phyloP scores from a whole-genome alignment of 2,329 filamentous ascomycete genomes.

The Fusarium sp. region DNA sequence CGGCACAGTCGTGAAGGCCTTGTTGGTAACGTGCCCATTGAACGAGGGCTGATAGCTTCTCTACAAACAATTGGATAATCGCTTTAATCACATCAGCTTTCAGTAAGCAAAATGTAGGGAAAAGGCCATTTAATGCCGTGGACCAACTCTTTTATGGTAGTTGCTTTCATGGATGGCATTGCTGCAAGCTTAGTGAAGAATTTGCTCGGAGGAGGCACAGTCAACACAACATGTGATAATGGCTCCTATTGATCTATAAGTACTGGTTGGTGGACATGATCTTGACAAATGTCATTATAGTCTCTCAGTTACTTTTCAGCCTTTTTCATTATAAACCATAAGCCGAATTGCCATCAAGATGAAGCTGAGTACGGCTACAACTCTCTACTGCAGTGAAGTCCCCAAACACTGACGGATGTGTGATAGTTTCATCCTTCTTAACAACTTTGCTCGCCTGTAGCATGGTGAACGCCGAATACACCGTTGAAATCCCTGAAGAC shows the following conservation, averaged over 20 bases:
- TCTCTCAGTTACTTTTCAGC: rapidly evolving
- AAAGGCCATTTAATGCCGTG: background rate
- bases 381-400: rapidly evolving
- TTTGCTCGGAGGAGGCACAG: background rate
- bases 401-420: rapidly evolving
- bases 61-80: background rate
- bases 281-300: rapidly evolving
- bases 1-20: too few species aligned
- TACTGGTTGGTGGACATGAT: rapidly evolving
- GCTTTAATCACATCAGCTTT: background rate
- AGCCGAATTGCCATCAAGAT: background rate
- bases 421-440: rapidly evolving
- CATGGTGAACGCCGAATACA: rapidly evolving
- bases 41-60: too few species aligned
- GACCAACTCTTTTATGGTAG: background rate
- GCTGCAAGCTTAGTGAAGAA: background rate
- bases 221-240: rapidly evolving
- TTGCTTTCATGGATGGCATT: background rate
- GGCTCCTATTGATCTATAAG: background rate
- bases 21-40: too few species aligned
- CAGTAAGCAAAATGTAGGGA: background rate
- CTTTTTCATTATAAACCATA: background rate
- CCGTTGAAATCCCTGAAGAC: rapidly evolving
- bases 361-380: background rate
- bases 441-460: rapidly evolving